Conservation (phyloP, 257 asterid species). For the Gentiana macrophylla region DNA sequence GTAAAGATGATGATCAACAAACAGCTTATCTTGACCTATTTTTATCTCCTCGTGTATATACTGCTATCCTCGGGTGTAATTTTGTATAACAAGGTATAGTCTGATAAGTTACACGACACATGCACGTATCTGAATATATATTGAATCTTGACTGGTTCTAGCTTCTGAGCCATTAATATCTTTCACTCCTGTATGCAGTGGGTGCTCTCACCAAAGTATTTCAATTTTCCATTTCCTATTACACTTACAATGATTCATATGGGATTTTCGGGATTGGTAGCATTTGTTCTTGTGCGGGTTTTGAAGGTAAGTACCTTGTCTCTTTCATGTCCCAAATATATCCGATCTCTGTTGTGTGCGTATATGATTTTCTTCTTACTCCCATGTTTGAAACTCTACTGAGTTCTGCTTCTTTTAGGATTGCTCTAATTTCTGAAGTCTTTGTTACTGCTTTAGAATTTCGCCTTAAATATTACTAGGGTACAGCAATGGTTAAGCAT, state of each 20-base stretch:
- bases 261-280: slow-evolving; percentile 96
- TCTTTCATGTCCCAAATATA: not conserved
- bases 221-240: slow-evolving; percentile 90
- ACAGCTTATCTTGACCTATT: slow-evolving; percentile 73
- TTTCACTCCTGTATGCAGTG: slow-evolving; percentile 49
- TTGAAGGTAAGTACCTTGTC: slow-evolving; percentile 48
- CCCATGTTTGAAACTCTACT: no score
- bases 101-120: no score
- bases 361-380: no score
- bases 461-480: no score
- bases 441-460: no score
- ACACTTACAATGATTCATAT: slow-evolving; percentile 97
- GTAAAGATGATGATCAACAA: slow-evolving; percentile 55
- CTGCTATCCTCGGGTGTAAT: slow-evolving; percentile 86
- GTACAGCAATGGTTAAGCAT: no score
- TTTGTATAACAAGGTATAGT: slow-evolving; percentile 81
- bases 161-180: slow-evolving; percentile 3
- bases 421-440: not conserved
- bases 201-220: slow-evolving; percentile 97
- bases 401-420: not conserved
- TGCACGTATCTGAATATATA: no score
- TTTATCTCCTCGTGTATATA: slow-evolving; percentile 67
- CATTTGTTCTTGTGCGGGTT: slow-evolving; percentile 80
- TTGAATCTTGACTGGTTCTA: slow-evolving; percentile 1
- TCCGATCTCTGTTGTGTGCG: not conserved